A percentile compares a stretch with the other conserved stretches of the same genome.
phyloP scores from a whole-genome alignment of 2,329 filamentous ascomycete species.

The Elsinoe necatrix region DNA sequence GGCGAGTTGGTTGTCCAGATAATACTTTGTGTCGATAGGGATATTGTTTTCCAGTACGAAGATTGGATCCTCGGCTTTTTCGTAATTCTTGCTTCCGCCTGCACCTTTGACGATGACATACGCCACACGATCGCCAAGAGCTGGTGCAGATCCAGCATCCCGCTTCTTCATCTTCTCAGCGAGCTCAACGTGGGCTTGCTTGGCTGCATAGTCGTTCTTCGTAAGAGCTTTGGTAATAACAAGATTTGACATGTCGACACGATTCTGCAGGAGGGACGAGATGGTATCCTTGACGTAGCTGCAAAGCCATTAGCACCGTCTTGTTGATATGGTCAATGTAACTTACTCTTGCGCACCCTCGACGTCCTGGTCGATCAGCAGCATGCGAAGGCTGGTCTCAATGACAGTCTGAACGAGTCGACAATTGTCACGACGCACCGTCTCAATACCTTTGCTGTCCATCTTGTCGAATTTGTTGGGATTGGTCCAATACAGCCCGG shows the following conservation, averaged over 20 bases:
- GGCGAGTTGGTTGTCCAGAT: slow-evolving; percentile 94
- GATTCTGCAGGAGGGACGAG: slow-evolving; percentile 90
- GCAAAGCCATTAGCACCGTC: slow-evolving; percentile 28
- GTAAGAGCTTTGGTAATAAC: slow-evolving; percentile 97
- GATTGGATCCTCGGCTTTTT: slow-evolving; percentile 93
- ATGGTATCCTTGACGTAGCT: slow-evolving; percentile 97
- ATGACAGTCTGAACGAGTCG: slow-evolving; percentile 93
- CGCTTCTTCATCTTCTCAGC: slow-evolving; percentile 96
- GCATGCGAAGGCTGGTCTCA: slow-evolving; percentile 90
- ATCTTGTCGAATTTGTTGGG: slow-evolving; percentile 96
- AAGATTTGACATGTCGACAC: slow-evolving; percentile 96
- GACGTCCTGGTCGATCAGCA: slow-evolving; percentile 86
- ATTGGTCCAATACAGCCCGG: slow-evolving; percentile 94
- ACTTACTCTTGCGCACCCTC: slow-evolving; percentile 86
- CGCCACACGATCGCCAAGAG: slow-evolving; percentile 87
- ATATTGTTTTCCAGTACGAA: slow-evolving; percentile 96
- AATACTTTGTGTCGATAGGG: slow-evolving; percentile 96
- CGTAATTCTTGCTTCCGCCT: slow-evolving; percentile 85
- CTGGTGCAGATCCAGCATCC: slow-evolving; percentile 86
- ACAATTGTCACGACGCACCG: slow-evolving; percentile 93
- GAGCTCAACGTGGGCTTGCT: slow-evolving; percentile 93
- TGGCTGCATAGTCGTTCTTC: slow-evolving; percentile 80
- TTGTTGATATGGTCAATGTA: neutral
- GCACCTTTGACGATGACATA: slow-evolving; percentile 96
- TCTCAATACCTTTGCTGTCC: slow-evolving; percentile 99